Evolutionary conservation across 73 alveolate species (phyloP).

Genomic region (Paramecium octaurelia): DNA sequence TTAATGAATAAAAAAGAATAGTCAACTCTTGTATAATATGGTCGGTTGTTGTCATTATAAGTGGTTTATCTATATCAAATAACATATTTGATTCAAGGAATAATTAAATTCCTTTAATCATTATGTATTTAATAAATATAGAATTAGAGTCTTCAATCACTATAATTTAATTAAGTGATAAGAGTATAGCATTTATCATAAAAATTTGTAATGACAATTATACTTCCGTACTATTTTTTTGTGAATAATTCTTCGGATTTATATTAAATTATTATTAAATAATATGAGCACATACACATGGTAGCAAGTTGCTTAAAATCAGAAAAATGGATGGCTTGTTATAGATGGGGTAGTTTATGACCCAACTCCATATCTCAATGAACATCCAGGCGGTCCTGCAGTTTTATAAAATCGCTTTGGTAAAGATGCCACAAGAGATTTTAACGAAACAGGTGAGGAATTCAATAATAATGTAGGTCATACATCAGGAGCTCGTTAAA

Average conservation of each 20-base stretch:
- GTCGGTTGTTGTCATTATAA: too few species aligned
- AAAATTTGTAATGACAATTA: background rate
- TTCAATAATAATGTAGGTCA: background rate
- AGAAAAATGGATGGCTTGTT: constrained; percentile 54
- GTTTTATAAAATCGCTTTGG: constrained; percentile 54
- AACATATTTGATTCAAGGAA: background rate
- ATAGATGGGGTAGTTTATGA: constrained; percentile 38
- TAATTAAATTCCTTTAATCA: background rate
- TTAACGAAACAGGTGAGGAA: constrained; percentile 41
- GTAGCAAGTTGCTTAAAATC: constrained; percentile 27
- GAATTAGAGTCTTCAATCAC: background rate
- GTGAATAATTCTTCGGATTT: too few species aligned
- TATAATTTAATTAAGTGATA: too few species aligned
- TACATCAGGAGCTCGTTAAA: background rate
- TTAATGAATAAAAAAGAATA: too few species aligned
- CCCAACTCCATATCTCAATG: constrained; percentile 41
- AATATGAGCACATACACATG: background rate
- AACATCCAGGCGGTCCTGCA: constrained; percentile 66
- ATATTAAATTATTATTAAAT: too few species aligned
- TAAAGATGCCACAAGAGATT: constrained; percentile 60
- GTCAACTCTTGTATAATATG: too few species aligned
- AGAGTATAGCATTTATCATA: background rate
- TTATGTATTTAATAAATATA: too few species aligned
- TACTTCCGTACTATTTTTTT: too few species aligned
- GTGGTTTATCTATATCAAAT: too few species aligned